Base-by-base conservation (phyloP, 1,139 yeast genomes). In the Magnusiomyces starmeri region DNA sequence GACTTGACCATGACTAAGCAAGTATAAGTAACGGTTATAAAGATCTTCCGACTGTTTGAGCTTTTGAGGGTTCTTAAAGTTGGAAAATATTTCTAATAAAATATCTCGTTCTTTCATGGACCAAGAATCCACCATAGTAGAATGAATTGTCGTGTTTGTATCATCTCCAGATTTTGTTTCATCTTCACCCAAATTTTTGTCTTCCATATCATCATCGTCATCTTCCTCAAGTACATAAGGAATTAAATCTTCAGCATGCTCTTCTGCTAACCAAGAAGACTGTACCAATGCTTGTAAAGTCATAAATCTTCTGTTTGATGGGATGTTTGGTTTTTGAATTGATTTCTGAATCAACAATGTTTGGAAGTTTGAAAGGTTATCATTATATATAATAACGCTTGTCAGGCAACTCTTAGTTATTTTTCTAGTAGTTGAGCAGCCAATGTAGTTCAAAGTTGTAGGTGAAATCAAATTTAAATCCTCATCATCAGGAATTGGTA, bases 181-280 rank as follows among this genome's bases (percentile, higher is more conserved):
- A 1, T 53, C 56, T 1, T 52, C 59, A 10, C 59, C 69, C 1
- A 52, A 60, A 3, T 57, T 59, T 2, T 59, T 65, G 6, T 62
- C 65, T 2, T 56, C 65, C n/a, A 50, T 61, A 6, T 60, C 67
- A 14, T 68, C 75, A 32, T 71, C 63, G 6, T 55, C 57, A 2
- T 60, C 64, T 35, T 65, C 69, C 53, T 67, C 66, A 4, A 62
- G 55, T 9, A 58, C 58, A 57, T 54, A 75, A 0, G 88, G 83
- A 6, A 82, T 77, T 32, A 90, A 67, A 22, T 69, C 70, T 9
- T 70, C 60, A 2, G 83, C 77, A 60, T 84, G 77, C 18, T 69
- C 65, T 64, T 88, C 96, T 1, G 87, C 94, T 35, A 87, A 59
- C 18, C 72, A 70, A 1, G 96, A 89, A 9, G 83, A 69, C 27